Evolutionary conservation across 768 basidiomycete species (phyloP).

Genomic region (Naganishia friedmannii): DNA sequence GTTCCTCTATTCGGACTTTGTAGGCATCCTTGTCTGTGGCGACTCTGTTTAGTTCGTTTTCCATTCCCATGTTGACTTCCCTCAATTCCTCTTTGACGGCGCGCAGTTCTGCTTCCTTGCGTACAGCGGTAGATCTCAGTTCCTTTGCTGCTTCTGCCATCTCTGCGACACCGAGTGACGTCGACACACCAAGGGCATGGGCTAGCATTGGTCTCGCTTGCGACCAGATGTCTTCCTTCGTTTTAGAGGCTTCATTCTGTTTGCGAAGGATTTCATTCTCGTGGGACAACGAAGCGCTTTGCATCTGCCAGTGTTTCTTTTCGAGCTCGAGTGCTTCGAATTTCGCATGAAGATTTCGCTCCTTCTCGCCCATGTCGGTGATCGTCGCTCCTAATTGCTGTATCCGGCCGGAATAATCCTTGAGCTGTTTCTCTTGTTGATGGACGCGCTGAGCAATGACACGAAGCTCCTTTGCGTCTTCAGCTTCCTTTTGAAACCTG

Average conservation of each 20-base stretch:
- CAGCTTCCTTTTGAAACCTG: conserved; percentile 20
- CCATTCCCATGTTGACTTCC: conserved; percentile 49
- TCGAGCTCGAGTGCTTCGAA: conserved; percentile 26
- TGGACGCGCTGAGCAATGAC: background rate
- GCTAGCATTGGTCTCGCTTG: background rate
- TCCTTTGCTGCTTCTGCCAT: conserved; percentile 39
- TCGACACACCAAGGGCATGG: conserved; percentile 1
- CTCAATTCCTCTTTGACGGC: conserved; percentile 46
- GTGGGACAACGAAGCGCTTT: background rate
- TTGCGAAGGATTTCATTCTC: background rate
- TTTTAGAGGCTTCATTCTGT: background rate
- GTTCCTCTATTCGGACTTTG: conserved; percentile 38
- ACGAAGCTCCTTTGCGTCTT: conserved; percentile 15
- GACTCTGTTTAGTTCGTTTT: conserved; percentile 45
- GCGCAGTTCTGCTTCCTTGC: conserved; percentile 43
- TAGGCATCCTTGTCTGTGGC: conserved; percentile 45
- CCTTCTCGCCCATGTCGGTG: conserved; percentile 2
- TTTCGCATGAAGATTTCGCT: background rate
- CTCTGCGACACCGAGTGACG: conserved; percentile 29
- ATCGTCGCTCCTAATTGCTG: conserved; percentile 1
- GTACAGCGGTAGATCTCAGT: conserved; percentile 35
- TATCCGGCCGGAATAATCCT: background rate
- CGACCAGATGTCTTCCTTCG: conserved; percentile 6
- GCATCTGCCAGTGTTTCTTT: conserved; percentile 31
- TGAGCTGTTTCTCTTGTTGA: conserved; percentile 4